phyloP scores from a whole-genome alignment of 2,329 filamentous ascomycete species.

The Botryotinia calthae region DNA sequence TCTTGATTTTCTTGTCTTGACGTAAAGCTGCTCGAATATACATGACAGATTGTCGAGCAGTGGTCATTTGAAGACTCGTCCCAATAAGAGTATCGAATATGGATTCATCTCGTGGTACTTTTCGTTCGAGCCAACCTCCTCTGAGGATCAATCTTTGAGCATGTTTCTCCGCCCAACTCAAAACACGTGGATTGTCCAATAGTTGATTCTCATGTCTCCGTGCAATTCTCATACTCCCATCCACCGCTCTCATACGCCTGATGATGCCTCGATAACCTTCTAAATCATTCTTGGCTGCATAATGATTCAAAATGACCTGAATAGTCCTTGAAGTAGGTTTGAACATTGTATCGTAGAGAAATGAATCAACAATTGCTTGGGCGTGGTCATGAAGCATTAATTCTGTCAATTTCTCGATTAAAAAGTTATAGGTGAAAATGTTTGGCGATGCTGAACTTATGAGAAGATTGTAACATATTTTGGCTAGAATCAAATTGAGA shows the following conservation, averaged over 20 bases:
- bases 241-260: slow-evolving; percentile 33
- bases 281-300: slow-evolving; percentile 29
- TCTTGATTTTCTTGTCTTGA: slow-evolving; percentile 25
- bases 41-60: slow-evolving; percentile 28
- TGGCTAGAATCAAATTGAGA: slow-evolving; percentile 36
- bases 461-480: slow-evolving; percentile 63
- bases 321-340: slow-evolving; percentile 31
- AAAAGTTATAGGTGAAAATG: slow-evolving; percentile 67
- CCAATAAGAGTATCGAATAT: slow-evolving; percentile 36
- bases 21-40: slow-evolving; percentile 33
- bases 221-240: slow-evolving; percentile 23
- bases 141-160: slow-evolving; percentile 27
- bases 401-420: slow-evolving; percentile 64
- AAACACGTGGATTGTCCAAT: slow-evolving; percentile 12
- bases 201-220: slow-evolving; percentile 11
- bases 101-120: slow-evolving; percentile 28
- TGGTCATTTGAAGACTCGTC: slow-evolving; percentile 30
- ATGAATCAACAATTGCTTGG: slow-evolving; percentile 52
- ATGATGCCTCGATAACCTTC: slow-evolving; percentile 32
- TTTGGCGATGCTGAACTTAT: slow-evolving; percentile 59
- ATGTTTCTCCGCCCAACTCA: slow-evolving; percentile 31
- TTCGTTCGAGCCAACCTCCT: slow-evolving; percentile 27
- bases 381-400: slow-evolving; percentile 50
- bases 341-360: slow-evolving; percentile 43
- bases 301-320: slow-evolving; percentile 37